Evolutionary conservation across 208 protist species (phyloP).

Genomic region (Trypanosoma rangeli): DNA sequence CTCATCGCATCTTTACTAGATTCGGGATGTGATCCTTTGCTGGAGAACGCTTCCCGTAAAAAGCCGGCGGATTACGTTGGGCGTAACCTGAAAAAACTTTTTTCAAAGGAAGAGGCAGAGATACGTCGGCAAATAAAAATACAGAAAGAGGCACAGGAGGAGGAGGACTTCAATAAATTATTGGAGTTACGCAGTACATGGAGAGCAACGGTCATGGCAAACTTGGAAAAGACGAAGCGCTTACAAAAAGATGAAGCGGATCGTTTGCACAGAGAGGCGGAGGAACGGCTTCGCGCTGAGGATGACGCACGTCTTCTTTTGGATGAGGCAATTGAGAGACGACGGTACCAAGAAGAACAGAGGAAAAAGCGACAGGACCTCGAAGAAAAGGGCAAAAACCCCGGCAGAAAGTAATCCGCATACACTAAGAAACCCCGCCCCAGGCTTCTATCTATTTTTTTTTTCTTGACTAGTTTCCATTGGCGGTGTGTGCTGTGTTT

Average conservation of each 20-base stretch:
- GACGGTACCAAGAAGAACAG: slow-evolving; percentile 70
- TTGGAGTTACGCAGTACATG: slow-evolving; percentile 40
- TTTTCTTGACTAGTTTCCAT: slow-evolving; percentile 3
- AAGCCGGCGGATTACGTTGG: slow-evolving; percentile 80
- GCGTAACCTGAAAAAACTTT: slow-evolving; percentile 73
- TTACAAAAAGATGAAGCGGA: slow-evolving; percentile 60
- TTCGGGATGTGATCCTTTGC: slow-evolving; percentile 64
- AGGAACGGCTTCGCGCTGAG: slow-evolving; percentile 63
- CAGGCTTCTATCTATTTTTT: slow-evolving; percentile 4
- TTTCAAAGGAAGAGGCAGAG: slow-evolving; percentile 70
- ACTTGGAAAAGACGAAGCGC: slow-evolving; percentile 30
- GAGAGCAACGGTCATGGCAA: slow-evolving; percentile 24
- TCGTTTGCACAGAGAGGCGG: slow-evolving; percentile 59
- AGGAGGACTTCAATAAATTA: slow-evolving; percentile 43
- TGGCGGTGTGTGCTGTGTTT: not conserved
- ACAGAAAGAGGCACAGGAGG: slow-evolving; percentile 37
- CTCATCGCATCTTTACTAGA: slow-evolving; percentile 70
- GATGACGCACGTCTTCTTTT: slow-evolving; percentile 75
- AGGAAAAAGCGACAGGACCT: slow-evolving; percentile 59
- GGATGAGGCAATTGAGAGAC: slow-evolving; percentile 66
- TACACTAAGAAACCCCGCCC: not conserved
- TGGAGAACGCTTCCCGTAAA: slow-evolving; percentile 81
- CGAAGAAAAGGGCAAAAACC: slow-evolving; percentile 53
- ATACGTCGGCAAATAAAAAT: slow-evolving; percentile 33
- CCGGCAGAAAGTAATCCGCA: slow-evolving; percentile 22